These are phyloP conservation scores for Danielia oregonensis DNA, from an alignment of 805 yeast species.

Conservation along the genomic window DNA sequence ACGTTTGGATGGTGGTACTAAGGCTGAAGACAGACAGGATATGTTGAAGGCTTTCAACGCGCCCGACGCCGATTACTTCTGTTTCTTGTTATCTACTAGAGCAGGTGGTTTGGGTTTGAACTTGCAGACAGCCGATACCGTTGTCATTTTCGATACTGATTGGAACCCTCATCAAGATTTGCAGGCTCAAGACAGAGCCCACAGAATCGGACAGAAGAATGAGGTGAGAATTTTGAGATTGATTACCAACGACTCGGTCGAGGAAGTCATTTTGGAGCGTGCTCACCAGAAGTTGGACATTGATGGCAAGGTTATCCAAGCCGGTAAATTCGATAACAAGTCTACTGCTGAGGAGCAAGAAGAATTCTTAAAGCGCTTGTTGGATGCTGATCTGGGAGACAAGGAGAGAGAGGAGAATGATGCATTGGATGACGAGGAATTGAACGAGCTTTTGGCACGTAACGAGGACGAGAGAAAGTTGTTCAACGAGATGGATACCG, in stretches of 20 bases:
- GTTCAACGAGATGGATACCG: slow-evolving; percentile 59
- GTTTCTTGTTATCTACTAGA: slow-evolving; percentile 76
- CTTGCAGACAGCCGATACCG: slow-evolving; percentile 85
- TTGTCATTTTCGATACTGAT: slow-evolving; percentile 80
- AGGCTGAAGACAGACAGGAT: slow-evolving; percentile 77
- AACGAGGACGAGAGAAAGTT: slow-evolving; percentile 55
- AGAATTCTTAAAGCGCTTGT: slow-evolving; percentile 63
- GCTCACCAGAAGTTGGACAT: slow-evolving; percentile 82
- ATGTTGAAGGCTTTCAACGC: slow-evolving; percentile 74
- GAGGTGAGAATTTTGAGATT: slow-evolving; percentile 79
- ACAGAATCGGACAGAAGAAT: slow-evolving; percentile 85
- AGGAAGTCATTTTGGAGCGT: slow-evolving; percentile 76
- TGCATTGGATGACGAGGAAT: slow-evolving; percentile 62
- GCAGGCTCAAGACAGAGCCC: slow-evolving; percentile 89
- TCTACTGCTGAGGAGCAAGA: slow-evolving; percentile 87
- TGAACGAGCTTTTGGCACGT: slow-evolving; percentile 70
- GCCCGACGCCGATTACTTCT: slow-evolving; percentile 71
- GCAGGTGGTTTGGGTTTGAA: slow-evolving; percentile 89
- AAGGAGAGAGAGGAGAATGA: slow-evolving; percentile 53
- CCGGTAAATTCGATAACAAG: slow-evolving; percentile 85
- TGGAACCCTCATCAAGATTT: slow-evolving; percentile 93
- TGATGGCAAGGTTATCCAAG: slow-evolving; percentile 87
- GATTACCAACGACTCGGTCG: slow-evolving; percentile 79
- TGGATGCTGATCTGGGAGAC: slow-evolving; percentile 65
- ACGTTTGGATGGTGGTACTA: slow-evolving; percentile 79